Evolutionary conservation across 345 rosid species (phyloP), one percentile per base, ranked within the genome.

Genomic region (Cochlearia excelsa): DNA sequence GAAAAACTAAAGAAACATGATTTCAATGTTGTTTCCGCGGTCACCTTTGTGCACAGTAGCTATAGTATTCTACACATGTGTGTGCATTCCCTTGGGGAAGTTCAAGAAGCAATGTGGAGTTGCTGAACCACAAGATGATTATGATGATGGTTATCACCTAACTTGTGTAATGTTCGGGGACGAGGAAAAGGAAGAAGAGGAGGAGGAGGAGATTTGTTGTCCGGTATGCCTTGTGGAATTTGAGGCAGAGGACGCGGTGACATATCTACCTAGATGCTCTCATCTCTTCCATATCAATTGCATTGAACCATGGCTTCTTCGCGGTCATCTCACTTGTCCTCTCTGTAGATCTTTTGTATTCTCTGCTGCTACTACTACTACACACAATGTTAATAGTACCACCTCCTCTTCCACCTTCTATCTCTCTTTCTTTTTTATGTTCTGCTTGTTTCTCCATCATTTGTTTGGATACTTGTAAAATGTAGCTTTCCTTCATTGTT

Each of bases 221-320:
- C 70, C 87, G 34, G 80, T 89, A 51, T 89, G 97, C 74, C 67
- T 86, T 67, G 68, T 38, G 65, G 85, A 80, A 47, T 80, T 82
- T 30, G 74, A 77, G 62, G 61, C 48, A 27, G 81, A 74, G 59
- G 87, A 79, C n/a, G 61, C 10, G 4, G 87, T 79, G 63, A 82
- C 83, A 67, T 70, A 74, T 66, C 74, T 84, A 26, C 62, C 69
- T 0, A 77, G 78, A 60, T 84, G 97, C n/a, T 53, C 69, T n/a
- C 95, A 84, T 49, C 70, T 82, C 38, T 86, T 86, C 74, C 97
- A 89, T 42, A 39, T 51, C 47, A 63, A 74, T 11, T 89, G 95
- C 78, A 81, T 84, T 6, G 78, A 79, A 16, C 68, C 69, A 42
- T 89, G 97, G 95, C 41, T 81, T 3, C 79, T 82, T 4, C 73